Conservation (phyloP, 2,329 filamentous ascomycete genomes). For the Albifimbria verrucaria region DNA sequence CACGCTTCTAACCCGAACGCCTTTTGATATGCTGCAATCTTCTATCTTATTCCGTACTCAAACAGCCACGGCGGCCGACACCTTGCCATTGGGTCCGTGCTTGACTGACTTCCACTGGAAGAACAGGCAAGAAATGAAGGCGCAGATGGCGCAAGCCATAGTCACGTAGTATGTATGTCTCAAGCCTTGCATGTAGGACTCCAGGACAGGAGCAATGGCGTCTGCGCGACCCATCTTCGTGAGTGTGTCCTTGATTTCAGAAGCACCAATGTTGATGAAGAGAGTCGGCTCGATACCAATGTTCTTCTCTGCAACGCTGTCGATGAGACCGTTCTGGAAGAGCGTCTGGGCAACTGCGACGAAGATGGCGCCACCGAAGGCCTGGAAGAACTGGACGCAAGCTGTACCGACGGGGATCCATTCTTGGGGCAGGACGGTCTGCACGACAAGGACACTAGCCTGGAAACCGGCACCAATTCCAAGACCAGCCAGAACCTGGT, state of each 20-base stretch:
- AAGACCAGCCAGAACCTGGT: slow-evolving; percentile 53
- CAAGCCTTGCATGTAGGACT: slow-evolving; percentile 48
- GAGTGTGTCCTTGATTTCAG: slow-evolving; percentile 44
- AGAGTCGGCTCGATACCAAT: slow-evolving; percentile 42
- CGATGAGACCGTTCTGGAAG: slow-evolving; percentile 61
- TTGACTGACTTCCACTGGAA: slow-evolving; percentile 54
- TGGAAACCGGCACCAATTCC: slow-evolving; percentile 50
- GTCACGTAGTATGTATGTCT: slow-evolving; percentile 51
- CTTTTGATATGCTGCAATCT: background rate
- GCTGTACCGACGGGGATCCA: slow-evolving; percentile 50
- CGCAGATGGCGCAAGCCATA: slow-evolving; percentile 41
- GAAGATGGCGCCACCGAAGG: slow-evolving; percentile 62
- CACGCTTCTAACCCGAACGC: background rate
- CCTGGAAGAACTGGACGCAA: slow-evolving; percentile 59
- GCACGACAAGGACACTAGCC: slow-evolving; percentile 45
- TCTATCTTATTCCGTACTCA: background rate
- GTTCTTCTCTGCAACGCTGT: slow-evolving; percentile 42
- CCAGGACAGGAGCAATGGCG: slow-evolving; percentile 38
- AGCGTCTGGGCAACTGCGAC: slow-evolving; percentile 64
- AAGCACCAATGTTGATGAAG: slow-evolving; percentile 52
- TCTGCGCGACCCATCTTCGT: slow-evolving; percentile 36
- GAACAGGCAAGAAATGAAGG: slow-evolving; percentile 40
- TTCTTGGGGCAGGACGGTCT: slow-evolving; percentile 46
- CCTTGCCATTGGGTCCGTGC: slow-evolving; percentile 29
- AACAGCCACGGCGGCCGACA: slow-evolving; percentile 19